Evolutionary conservation across 2,329 filamentous ascomycete species (phyloP).

Genomic region (Bretziella fagacearum): DNA sequence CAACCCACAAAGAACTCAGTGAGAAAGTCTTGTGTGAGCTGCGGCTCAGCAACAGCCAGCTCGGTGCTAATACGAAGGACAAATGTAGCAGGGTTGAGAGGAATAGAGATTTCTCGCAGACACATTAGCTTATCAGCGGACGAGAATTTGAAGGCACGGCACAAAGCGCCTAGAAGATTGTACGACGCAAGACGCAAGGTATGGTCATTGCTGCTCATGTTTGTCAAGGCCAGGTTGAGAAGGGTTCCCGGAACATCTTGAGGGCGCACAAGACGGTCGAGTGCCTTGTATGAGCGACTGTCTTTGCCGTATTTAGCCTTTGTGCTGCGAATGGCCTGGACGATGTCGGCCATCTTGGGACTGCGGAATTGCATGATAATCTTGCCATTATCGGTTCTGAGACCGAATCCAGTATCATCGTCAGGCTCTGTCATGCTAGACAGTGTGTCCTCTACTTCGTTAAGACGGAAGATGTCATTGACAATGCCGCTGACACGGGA

Average conservation of each 20-base stretch:
- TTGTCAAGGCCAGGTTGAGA: constrained; percentile 49
- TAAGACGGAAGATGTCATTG: constrained; percentile 53
- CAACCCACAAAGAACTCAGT: constrained; percentile 60
- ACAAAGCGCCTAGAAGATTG: constrained; percentile 49
- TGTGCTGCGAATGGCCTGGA: constrained; percentile 44
- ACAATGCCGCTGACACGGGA: constrained; percentile 45
- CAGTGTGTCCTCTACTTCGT: constrained; percentile 50
- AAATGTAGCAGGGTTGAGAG: constrained; percentile 44
- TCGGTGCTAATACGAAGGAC: constrained; percentile 49
- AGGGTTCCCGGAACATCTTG: constrained; percentile 56
- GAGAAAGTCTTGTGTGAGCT: constrained; percentile 50
- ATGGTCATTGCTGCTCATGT: constrained; percentile 45
- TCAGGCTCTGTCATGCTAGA: constrained; percentile 43
- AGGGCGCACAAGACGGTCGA: constrained; percentile 48
- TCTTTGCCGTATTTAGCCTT: constrained; percentile 51
- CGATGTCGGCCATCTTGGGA: constrained; percentile 43
- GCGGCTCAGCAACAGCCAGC: constrained; percentile 45
- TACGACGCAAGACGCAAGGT: constrained; percentile 46
- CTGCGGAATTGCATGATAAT: constrained; percentile 58
- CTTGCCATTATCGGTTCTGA: constrained; percentile 51
- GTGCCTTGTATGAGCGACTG: constrained; percentile 39
- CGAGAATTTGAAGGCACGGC: constrained; percentile 50
- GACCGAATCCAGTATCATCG: constrained; percentile 49
- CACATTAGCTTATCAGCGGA: constrained; percentile 44
- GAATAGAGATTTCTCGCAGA: constrained; percentile 46